Base-by-base conservation (phyloP, 345 rosid species). In the Zanthoxylum bungeanum region DNA sequence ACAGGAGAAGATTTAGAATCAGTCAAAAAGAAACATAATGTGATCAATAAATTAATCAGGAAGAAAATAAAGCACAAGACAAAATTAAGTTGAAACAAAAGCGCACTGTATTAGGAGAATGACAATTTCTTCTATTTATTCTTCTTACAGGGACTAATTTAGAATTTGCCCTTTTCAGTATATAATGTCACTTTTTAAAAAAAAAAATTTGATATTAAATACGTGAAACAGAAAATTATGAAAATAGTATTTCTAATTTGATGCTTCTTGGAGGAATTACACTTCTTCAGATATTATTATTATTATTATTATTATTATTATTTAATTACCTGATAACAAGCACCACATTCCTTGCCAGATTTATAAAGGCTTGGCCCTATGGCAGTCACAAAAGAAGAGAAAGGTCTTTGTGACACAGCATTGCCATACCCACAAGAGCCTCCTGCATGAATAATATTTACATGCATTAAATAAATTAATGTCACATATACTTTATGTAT, bases 291-390 rank as follows among this genome's bases (percentile, higher is more conserved):
- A n/a, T n/a, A n/a, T n/a, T n/a, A n/a, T n/a, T n/a, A n/a, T n/a
- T n/a, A n/a, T n/a, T n/a, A n/a, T n/a, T n/a, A n/a, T n/a, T n/a
- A n/a, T n/a, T n/a, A n/a, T n/a, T n/a, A n/a, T n/a, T n/a, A n/a
- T n/a, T n/a, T n/a, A 25, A 31, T 16, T 39, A 84, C 90, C 81
- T 71, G 79, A 66, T 84, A 86, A 58, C 87, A 86, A 31, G 85
- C 86, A 65, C 91, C 88, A 40, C 91, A 86, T 70, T 77, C 90
- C 56, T 80, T 74, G 75, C 91, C 91, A 1, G 79, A 71, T 6
- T 70, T 63, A 51, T 82, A 84, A 2, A 86, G 88, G 51, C 73
- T 75, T 8, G 88, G 87, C 12, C 91, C 85, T 3, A 66, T 64
- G 24, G 75, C 84, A 0, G 88, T 78, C 1, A 86, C 77, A 75